A percentile compares a stretch with the other conserved stretches of the same genome.
phyloP scores from a whole-genome alignment of 2,329 filamentous ascomycete genomes.

The Incumbomyces lentus region DNA sequence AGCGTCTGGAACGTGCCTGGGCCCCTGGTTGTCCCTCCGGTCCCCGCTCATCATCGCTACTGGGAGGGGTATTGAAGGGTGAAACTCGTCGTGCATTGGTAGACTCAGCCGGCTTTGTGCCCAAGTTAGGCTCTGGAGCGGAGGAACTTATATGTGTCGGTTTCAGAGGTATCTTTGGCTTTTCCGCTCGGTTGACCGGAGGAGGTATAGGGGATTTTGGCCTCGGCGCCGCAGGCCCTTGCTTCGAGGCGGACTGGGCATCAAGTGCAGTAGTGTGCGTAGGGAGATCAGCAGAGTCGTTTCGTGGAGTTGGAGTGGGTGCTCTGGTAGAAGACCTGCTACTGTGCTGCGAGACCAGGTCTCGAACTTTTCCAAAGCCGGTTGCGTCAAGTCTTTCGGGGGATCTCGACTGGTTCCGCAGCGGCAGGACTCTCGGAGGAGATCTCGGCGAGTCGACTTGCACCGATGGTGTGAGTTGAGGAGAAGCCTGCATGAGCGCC shows the following conservation, averaged over 20 bases:
- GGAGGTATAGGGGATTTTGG: slow-evolving; percentile 46
- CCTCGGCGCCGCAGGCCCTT: slow-evolving; percentile 1
- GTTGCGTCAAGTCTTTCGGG: slow-evolving; percentile 17
- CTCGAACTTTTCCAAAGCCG: slow-evolving; percentile 14
- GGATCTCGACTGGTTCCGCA: slow-evolving; percentile 18
- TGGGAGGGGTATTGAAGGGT: slow-evolving; percentile 78
- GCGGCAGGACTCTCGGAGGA: slow-evolving; percentile 27
- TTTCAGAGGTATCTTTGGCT: slow-evolving; percentile 55
- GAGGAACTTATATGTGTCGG: slow-evolving; percentile 16
- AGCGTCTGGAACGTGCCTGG: neutral
- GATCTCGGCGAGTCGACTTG: slow-evolving; percentile 36
- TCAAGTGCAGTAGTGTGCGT: neutral
- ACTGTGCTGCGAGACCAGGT: slow-evolving; percentile 18
- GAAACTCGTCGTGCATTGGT: slow-evolving; percentile 46
- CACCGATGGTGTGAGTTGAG: slow-evolving; percentile 32
- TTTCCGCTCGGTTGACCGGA: slow-evolving; percentile 69
- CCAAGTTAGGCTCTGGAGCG: neutral
- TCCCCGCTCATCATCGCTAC: slow-evolving; percentile 50
- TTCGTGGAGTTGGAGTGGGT: slow-evolving; percentile 28
- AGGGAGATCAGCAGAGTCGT: slow-evolving; percentile 10
- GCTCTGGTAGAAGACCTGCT: slow-evolving; percentile 22
- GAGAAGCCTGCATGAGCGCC: slow-evolving; percentile 32
- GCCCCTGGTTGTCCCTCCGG: slow-evolving; percentile 19
- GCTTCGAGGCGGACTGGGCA: neutral
- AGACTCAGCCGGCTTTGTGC: slow-evolving; percentile 17